Evolutionary conservation across 1,284 basidiomycete species (phyloP), one percentile per base, ranked within the genome.

Genomic region (Apiotrichum sp.): DNA sequence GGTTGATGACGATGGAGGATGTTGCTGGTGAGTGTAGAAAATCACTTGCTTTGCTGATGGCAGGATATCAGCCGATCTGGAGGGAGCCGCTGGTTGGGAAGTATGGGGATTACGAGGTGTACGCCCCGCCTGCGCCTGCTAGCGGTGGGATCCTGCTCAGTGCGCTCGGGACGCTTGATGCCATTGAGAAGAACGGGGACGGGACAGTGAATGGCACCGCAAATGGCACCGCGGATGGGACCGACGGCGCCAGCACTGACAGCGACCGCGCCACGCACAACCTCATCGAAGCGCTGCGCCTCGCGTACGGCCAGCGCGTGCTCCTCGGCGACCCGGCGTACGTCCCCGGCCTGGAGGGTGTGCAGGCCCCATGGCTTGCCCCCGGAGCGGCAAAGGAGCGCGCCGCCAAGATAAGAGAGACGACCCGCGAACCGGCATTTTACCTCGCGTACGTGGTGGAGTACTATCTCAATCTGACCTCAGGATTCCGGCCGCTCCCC

Each of bases 241-340:
- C 44, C 2, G 29, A 14, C 8, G 14, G 31, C 5, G 45, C 3
- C 3, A 34, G 13, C 33, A 7, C 3, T 3, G n/a, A n/a, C n/a
- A n/a, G n/a, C n/a, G 35, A 36, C 35, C 6, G 35, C 6, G 33
- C 34, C 33, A 47, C 65, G 22, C 71, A 73, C 59, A 47, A 58
- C 1, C 53, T 67, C 16, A 65, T 62, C 6, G 71, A 73, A 54
- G 65, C 67, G 2, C 50, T 71, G 45, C 53, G 69, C 14, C 61
- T 69, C 6, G 71, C 72, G 10, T 74, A 69, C 44, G 71, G 69
- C n/a, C 68, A 68, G 48, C 56, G 72, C 11, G 68, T 68, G 31
- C 56, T 55, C 22, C 61, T 74, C 13, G 72, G 72, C 32, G 72
- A 74, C 59, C 71, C 72, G 13, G 65, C 55, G 2, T 72, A 62